Conservation (phyloP, 1,139 yeast species). For the Taphrina populina region DNA sequence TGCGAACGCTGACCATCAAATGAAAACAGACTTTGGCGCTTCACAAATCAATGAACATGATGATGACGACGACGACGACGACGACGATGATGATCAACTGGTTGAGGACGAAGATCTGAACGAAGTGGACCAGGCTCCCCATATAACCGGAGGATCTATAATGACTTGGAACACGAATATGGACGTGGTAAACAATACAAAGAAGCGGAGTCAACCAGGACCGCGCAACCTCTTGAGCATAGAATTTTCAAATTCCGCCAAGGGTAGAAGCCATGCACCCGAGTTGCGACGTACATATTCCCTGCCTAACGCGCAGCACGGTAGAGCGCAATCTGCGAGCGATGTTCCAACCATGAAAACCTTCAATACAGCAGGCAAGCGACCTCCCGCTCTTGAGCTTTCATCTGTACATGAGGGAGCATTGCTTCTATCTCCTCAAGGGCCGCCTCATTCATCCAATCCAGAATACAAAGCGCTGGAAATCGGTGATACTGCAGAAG, state of each 20-base stretch:
- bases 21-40: constrained; percentile 1
- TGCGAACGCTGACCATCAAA: constrained; percentile 5
- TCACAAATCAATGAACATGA: not conserved
- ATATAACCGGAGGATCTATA: not conserved
- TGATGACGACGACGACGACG: constrained; percentile 7
- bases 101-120: constrained; percentile 12
- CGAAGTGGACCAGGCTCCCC: constrained; percentile 11
- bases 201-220: not conserved
- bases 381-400: constrained; percentile 12
- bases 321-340: not conserved
- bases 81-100: constrained; percentile 8
- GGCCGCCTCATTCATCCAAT: constrained; percentile 38
- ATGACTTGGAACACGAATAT: constrained; percentile 3
- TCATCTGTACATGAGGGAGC: not conserved
- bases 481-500: constrained; percentile 34
- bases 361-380: not conserved
- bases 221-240: not conserved
- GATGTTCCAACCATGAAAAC: not conserved
- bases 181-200: not conserved
- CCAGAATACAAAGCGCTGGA: constrained; percentile 35
- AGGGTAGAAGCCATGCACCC: constrained; percentile 9
- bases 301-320: constrained; percentile 17
- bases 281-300: constrained; percentile 27
- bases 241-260: constrained; percentile 1
- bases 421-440: constrained; percentile 5